These are phyloP conservation scores for Cystobasidium slooffiae DNA, from an alignment of 1,284 basidiomycete genomes.

Conservation along the genomic window DNA sequence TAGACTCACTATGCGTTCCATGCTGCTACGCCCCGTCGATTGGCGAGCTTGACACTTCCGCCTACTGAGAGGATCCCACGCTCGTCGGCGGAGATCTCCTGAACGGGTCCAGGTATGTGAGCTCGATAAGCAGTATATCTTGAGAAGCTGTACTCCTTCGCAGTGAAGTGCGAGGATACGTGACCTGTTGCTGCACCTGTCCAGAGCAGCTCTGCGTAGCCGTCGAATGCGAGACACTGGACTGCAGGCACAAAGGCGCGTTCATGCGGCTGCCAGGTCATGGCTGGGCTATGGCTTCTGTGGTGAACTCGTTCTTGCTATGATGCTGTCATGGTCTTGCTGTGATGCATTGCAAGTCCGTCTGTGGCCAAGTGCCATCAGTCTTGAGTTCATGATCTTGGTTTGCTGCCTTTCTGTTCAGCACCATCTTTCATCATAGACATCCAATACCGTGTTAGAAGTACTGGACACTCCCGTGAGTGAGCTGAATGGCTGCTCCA, in stretches of 20 bases:
- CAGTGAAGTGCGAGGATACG: slow-evolving; percentile 73
- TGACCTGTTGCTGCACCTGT: slow-evolving; percentile 75
- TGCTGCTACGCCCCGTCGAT: slow-evolving; percentile 56
- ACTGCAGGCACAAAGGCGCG: slow-evolving; percentile 23
- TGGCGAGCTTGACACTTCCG: slow-evolving; percentile 57
- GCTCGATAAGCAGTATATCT: slow-evolving; percentile 53
- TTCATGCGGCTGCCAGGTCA: slow-evolving; percentile 36
- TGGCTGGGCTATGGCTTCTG: neutral
- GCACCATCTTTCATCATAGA: too few relatives aligned
- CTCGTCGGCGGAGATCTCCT: slow-evolving; percentile 56
- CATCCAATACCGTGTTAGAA: too few relatives aligned
- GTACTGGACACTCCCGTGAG: too few relatives aligned
- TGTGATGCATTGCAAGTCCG: too few relatives aligned
- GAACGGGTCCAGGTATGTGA: slow-evolving; percentile 51
- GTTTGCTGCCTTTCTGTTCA: neutral
- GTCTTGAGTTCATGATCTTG: too few relatives aligned
- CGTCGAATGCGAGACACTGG: slow-evolving; percentile 74
- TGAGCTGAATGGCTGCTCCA: neutral
- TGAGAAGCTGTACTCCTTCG: slow-evolving; percentile 52
- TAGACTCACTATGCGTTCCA: slow-evolving; percentile 54
- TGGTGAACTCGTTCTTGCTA: neutral
- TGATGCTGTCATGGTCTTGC: neutral
- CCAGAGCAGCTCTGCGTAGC: slow-evolving; percentile 87
- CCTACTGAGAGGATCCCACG: slow-evolving; percentile 56
- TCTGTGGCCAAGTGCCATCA: neutral